These are phyloP conservation scores for Mortierella antarctica DNA, from an alignment of 192 early-diverging fungal species.

Conservation along the genomic window DNA sequence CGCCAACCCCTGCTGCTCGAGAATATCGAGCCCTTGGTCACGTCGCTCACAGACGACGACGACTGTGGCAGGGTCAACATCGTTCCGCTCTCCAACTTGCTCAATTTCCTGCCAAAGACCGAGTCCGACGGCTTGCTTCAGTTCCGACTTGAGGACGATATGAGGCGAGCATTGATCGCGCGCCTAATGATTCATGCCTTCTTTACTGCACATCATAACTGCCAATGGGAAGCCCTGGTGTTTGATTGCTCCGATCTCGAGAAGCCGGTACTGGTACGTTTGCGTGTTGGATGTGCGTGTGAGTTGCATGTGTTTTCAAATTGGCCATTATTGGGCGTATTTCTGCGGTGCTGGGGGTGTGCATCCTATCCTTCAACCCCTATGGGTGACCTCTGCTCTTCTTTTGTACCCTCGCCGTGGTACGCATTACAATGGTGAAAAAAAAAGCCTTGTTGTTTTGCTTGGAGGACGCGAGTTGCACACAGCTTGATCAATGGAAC, in stretches of 20 bases:
- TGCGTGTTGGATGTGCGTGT: not conserved
- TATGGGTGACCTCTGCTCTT: no score
- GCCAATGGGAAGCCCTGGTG: slow-evolving; percentile 36
- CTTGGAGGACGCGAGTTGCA: no score
- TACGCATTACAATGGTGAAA: no score
- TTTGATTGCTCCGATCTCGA: slow-evolving; percentile 25
- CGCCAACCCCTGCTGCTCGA: slow-evolving; percentile 46
- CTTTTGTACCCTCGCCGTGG: no score
- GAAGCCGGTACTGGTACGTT: slow-evolving; percentile 33
- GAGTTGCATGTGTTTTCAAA: not conserved
- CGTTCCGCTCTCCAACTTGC: slow-evolving; percentile 42
- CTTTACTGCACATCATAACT: slow-evolving; percentile 33
- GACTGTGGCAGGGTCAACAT: slow-evolving; percentile 11
- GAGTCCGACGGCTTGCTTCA: slow-evolving; percentile 28
- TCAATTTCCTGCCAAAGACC: slow-evolving; percentile 39
- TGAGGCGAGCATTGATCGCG: slow-evolving; percentile 36
- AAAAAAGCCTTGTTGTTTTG: no score
- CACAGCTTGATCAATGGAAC: no score
- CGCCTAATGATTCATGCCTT: slow-evolving; percentile 43
- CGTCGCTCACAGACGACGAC: slow-evolving; percentile 30
- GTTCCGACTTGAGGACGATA: slow-evolving; percentile 34
- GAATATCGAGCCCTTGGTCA: slow-evolving; percentile 39
- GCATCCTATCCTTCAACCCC: no score
- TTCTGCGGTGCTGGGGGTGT: no score
- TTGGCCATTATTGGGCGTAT: not conserved